phyloP scores from a whole-genome alignment of 352 stramenopile genomes.

The Pseudoperonospora humuli region DNA sequence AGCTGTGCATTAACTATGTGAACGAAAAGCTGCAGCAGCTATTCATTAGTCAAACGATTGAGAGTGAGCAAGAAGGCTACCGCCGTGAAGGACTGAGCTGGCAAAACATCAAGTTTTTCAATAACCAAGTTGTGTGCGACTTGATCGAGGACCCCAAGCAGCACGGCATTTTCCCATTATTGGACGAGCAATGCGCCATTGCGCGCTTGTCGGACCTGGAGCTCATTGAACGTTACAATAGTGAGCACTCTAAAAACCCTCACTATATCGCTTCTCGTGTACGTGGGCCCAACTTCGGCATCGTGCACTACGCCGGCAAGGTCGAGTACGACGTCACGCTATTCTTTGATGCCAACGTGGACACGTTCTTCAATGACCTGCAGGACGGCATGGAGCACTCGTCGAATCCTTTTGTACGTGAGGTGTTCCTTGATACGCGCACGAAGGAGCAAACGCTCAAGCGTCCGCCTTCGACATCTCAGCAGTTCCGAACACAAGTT shows the following conservation, averaged over 20 bases:
- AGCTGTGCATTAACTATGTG: conserved; percentile 89
- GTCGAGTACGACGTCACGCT: conserved; percentile 82
- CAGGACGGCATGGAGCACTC: conserved; percentile 66
- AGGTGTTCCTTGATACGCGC: conserved; percentile 76
- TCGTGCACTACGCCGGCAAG: conserved; percentile 80
- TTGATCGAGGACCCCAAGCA: conserved; percentile 82
- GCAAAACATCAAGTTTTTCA: conserved; percentile 74
- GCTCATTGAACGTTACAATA: conserved; percentile 75
- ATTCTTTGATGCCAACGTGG: conserved; percentile 81
- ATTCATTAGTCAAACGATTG: conserved; percentile 81
- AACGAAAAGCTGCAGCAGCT: conserved; percentile 86
- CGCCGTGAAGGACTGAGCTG: conserved; percentile 62
- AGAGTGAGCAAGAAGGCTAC: conserved; percentile 77
- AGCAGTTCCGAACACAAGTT: conserved; percentile 80
- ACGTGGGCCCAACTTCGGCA: conserved; percentile 64
- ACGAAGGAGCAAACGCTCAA: conserved; percentile 78
- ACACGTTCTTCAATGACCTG: conserved; percentile 83
- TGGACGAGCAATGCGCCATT: conserved; percentile 78
- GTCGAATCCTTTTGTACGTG: conserved; percentile 60
- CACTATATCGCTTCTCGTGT: conserved; percentile 72
- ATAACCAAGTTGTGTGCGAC: conserved; percentile 86
- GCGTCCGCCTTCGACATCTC: conserved; percentile 71
- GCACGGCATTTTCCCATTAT: conserved; percentile 71
- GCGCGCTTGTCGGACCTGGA: conserved; percentile 59
- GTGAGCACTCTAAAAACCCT: conserved; percentile 53